Conservation (phyloP, 176 grass and related monocot genomes). For the Stipa capillata region DNA sequence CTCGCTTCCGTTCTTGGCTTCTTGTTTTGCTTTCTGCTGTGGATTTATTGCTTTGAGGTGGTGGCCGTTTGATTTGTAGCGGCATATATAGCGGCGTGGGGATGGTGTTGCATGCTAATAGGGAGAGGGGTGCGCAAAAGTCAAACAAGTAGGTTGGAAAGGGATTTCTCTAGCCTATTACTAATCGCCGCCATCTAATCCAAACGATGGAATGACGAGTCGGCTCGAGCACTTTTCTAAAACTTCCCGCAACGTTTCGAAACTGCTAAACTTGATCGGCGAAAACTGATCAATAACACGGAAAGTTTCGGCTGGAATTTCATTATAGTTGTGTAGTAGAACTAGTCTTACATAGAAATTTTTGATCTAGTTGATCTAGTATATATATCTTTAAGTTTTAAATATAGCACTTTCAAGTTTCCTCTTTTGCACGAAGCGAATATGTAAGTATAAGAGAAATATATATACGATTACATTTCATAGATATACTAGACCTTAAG, state of each 20-base stretch:
- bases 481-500: too few relatives aligned
- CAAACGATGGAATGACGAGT: not conserved
- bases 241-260: not conserved
- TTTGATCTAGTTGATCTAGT: too few relatives aligned
- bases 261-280: not conserved
- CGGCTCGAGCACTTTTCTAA: not conserved
- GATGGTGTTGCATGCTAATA: not conserved
- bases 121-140: not conserved
- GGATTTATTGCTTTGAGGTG: not conserved
- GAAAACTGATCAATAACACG: not conserved
- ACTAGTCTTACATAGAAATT: too few relatives aligned
- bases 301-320: not conserved
- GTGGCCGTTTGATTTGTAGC: constrained; percentile 16
- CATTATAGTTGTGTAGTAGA: too few relatives aligned
- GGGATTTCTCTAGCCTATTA: not conserved
- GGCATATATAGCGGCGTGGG: not conserved
- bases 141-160: constrained; percentile 27
- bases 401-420: too few relatives aligned
- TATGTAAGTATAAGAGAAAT: too few relatives aligned
- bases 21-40: not conserved
- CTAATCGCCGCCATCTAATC: not conserved
- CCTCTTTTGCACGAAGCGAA: too few relatives aligned
- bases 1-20: not conserved
- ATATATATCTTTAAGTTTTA: too few relatives aligned
- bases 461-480: too few relatives aligned